Percentiles rank a stretch among this genome's conserved stretches.
phyloP scores from a whole-genome alignment of 371 early-diverging fungal species.

The Astathelohania contejeani region DNA sequence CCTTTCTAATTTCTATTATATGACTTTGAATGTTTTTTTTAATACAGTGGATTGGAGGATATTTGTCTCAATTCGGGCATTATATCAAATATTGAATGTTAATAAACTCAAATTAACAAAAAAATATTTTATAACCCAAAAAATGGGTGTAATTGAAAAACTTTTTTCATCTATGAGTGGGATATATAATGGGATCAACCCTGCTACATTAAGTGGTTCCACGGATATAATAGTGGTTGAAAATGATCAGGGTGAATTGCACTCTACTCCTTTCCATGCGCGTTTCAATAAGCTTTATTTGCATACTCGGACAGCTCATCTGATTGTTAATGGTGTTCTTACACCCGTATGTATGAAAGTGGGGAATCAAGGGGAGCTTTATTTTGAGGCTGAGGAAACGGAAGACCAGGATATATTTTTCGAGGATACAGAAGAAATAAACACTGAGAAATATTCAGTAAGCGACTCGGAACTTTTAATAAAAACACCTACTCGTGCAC shows the following conservation, averaged over 20 bases:
- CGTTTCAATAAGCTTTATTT: constrained; percentile 73
- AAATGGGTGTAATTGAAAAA: too few relatives aligned
- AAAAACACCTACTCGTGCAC: background rate
- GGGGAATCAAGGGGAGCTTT: constrained; percentile 91
- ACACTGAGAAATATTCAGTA: background rate
- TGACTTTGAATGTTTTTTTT: too few relatives aligned
- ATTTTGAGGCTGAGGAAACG: constrained; percentile 67
- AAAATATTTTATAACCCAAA: too few relatives aligned
- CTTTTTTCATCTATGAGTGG: constrained; percentile 63
- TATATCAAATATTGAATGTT: too few relatives aligned
- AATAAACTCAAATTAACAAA: too few relatives aligned
- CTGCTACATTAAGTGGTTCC: constrained; percentile 84
- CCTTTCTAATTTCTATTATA: too few relatives aligned
- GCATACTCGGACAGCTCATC: constrained; percentile 56
- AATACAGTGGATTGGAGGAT: too few relatives aligned
- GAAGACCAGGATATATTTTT: constrained; percentile 51
- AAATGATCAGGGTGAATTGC: constrained; percentile 60
- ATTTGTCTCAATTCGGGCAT: too few relatives aligned
- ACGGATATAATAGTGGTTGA: constrained; percentile 89
- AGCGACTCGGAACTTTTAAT: background rate
- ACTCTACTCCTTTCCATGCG: constrained; percentile 90
- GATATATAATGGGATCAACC: constrained; percentile 86
- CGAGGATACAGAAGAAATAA: background rate
- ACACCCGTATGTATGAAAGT: constrained; percentile 65
- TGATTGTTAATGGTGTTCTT: constrained; percentile 70